Conservation (phyloP, 768 basidiomycete genomes). For the Tylopilus plumbeoviolaceoides region DNA sequence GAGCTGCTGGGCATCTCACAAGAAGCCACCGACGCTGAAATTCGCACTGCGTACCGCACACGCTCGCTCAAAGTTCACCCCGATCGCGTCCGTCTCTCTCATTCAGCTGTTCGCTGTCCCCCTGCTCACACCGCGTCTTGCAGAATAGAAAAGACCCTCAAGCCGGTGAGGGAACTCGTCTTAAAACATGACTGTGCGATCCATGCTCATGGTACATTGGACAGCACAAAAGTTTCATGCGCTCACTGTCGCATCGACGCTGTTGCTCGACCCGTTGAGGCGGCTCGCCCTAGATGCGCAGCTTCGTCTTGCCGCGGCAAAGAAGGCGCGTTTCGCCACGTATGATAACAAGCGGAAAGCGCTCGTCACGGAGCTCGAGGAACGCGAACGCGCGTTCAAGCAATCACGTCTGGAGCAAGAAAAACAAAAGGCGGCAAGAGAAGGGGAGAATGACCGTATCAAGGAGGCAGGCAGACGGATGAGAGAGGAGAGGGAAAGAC, state of each 20-base stretch:
- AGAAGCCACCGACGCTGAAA: slow-evolving; percentile 74
- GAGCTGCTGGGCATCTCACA: slow-evolving; percentile 58
- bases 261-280: slow-evolving; percentile 75
- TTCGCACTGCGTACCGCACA: slow-evolving; percentile 74
- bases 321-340: slow-evolving; percentile 61
- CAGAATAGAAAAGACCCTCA: slow-evolving; percentile 80
- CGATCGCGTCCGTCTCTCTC: slow-evolving; percentile 57
- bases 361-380: slow-evolving; percentile 75
- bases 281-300: slow-evolving; percentile 79
- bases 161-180: slow-evolving; percentile 45
- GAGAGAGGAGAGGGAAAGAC: slow-evolving; percentile 63
- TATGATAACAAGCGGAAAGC: slow-evolving; percentile 72
- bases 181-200: not conserved
- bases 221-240: slow-evolving; percentile 79
- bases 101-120: slow-evolving; percentile 13
- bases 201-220: not conserved
- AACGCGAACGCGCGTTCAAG: slow-evolving; percentile 73
- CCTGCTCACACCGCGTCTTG: slow-evolving; percentile 4
- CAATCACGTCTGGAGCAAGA: slow-evolving; percentile 62
- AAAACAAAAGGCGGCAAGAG: slow-evolving; percentile 49
- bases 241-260: slow-evolving; percentile 75
- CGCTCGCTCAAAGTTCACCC: slow-evolving; percentile 85
- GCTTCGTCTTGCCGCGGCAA: slow-evolving; percentile 64
- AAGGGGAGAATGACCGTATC: slow-evolving; percentile 64
- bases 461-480: slow-evolving; percentile 70